phyloP scores from a whole-genome alignment of 2,329 filamentous ascomycete species.

The Alternaria sp. region DNA sequence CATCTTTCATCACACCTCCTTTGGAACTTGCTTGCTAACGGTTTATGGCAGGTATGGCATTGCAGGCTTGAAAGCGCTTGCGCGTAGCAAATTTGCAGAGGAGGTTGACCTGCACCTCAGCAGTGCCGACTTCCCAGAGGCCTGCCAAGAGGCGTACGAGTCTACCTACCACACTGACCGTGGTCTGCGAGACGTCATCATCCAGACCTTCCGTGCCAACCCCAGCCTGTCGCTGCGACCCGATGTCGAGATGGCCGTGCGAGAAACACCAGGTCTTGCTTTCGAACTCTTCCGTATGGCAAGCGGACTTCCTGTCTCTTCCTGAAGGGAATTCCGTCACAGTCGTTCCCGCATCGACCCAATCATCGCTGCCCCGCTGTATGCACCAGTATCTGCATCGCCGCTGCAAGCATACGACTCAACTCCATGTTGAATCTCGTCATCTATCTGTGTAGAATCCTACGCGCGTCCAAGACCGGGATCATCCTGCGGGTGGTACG shows the following conservation, averaged over 20 bases:
- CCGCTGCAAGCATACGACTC: slow-evolving; percentile 5
- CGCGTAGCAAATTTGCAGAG: slow-evolving; percentile 54
- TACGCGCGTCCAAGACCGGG: background rate
- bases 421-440: background rate
- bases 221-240: slow-evolving; percentile 54
- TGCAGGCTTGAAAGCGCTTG: slow-evolving; percentile 53
- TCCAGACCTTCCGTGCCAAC: slow-evolving; percentile 55
- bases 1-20: slow-evolving; percentile 7
- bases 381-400: background rate
- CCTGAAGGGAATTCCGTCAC: slow-evolving; percentile 19
- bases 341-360: background rate
- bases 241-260: slow-evolving; percentile 53
- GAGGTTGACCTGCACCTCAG: slow-evolving; percentile 53
- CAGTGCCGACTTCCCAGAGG: slow-evolving; percentile 54
- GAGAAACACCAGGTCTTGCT: slow-evolving; percentile 55
- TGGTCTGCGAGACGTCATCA: slow-evolving; percentile 55
- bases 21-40: slow-evolving; percentile 29
- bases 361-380: background rate
- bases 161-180: slow-evolving; percentile 58
- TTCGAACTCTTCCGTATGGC: slow-evolving; percentile 58
- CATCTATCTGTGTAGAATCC: background rate
- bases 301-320: slow-evolving; percentile 52
- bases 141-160: slow-evolving; percentile 57
- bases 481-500: background rate
- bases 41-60: slow-evolving; percentile 52